These are phyloP conservation scores for Dactylellina haptotyla DNA, from an alignment of 2,329 filamentous ascomycete species.

Conservation along the genomic window DNA sequence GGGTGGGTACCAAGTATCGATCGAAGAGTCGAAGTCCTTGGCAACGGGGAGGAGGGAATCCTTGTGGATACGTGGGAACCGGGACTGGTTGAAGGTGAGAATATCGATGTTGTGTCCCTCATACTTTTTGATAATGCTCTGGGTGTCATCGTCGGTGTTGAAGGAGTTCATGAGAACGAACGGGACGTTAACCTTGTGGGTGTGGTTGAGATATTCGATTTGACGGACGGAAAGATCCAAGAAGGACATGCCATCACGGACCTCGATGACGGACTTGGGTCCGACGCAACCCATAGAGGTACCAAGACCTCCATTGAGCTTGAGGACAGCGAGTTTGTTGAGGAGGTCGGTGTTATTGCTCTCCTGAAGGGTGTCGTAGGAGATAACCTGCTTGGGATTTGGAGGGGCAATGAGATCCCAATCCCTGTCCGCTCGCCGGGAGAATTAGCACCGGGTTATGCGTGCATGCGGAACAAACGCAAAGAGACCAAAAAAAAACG, in stretches of 20 bases:
- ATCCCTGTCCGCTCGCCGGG: conserved; percentile 68
- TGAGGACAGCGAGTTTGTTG: conserved; percentile 96
- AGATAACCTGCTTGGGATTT: conserved; percentile 90
- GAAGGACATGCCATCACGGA: conserved; percentile 99
- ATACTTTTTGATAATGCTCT: conserved; percentile 99
- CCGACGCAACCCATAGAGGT: conserved; percentile 99
- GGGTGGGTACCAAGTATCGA: conserved; percentile 98
- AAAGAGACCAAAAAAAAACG: background rate
- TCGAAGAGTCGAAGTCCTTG: conserved; percentile 84
- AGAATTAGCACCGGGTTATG: conserved; percentile 53
- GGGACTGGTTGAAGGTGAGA: conserved; percentile 99
- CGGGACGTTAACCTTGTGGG: conserved; percentile 94
- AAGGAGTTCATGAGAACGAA: conserved; percentile 99
- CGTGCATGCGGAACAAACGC: background rate
- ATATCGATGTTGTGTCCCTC: conserved; percentile 99
- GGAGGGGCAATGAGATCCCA: conserved; percentile 98
- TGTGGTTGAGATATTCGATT: conserved; percentile 99
- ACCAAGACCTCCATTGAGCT: conserved; percentile 98
- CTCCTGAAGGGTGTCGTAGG: conserved; percentile 90
- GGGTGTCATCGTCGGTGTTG: conserved; percentile 98
- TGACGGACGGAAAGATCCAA: conserved; percentile 97
- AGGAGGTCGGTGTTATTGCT: conserved; percentile 92
- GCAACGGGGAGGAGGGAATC: conserved; percentile 96
- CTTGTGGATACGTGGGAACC: conserved; percentile 97
- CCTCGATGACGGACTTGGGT: conserved; percentile 99